Base-by-base conservation (phyloP, 2,329 filamentous ascomycete species). In the Drechslera avenae region DNA sequence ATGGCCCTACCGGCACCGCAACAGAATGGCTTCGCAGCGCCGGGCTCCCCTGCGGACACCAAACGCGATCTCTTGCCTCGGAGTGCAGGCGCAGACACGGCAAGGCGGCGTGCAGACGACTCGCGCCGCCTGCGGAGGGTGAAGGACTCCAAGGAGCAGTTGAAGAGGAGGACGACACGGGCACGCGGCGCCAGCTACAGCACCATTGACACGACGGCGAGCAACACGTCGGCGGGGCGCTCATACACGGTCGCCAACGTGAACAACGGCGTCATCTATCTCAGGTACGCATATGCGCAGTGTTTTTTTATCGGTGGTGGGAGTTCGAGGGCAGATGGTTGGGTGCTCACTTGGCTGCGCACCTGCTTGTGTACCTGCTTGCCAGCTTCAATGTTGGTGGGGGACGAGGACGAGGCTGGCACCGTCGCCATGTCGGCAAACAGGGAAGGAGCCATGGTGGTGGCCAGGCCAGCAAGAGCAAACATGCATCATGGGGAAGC, bases 161-260 rank as follows among this genome's bases (percentile, higher is more conserved):
- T 74, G 47, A 71, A 72, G 49, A 68, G 63, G 34, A 52, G 62
- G 41, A 67, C 64, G 30, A 67, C 64, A 26, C 58, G 67, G 32
- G 62, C 68, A 16, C 66, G 67, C 53, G 67, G 60, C 31, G 52
- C 57, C 21, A 71, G 66, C 62, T 72, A 54, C 62, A 65, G 57
- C 54, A 73, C 67, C 53, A 62, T 69, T 50, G 65, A 70, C 47
- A 64, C 64, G 13, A 46, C 60, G 23, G 59, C 62, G 33, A 63
- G 56, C 50, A 64, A 35, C 52, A 67, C 65, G 31, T 56, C 59
- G 6, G 60, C 62, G 33, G 71, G 73, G 18, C 68, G 74, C 49
- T 72, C 76, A 49, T 79, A 79, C 62, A 78, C 77, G 3, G 77
- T 79, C 21, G 75, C 73, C 23, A 79, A 79, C 61, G 74, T 80